These are phyloP conservation scores for Alternaria novae-zelandiae DNA, from an alignment of 2,329 filamentous ascomycete species.

Conservation along the genomic window DNA sequence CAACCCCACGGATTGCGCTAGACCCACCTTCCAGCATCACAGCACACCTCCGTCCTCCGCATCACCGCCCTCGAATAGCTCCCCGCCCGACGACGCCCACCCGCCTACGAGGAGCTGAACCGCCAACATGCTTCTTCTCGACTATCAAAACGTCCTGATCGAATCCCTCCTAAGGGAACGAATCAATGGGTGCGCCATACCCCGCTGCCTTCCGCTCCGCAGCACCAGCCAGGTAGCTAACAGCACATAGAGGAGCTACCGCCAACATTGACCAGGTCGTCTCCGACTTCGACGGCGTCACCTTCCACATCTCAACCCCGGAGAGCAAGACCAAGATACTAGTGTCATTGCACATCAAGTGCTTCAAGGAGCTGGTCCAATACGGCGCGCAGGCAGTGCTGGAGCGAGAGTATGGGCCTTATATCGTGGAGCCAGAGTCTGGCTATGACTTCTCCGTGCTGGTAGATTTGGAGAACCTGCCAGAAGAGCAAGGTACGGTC, in stretches of 20 bases:
- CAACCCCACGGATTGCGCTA: constrained; percentile 35
- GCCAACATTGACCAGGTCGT: constrained; percentile 96
- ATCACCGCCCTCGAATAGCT: constrained; percentile 30
- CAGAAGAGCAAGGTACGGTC: constrained; percentile 72
- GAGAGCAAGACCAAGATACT: constrained; percentile 93
- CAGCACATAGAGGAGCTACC: constrained; percentile 72
- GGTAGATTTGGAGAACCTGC: constrained; percentile 87
- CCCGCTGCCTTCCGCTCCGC: constrained; percentile 41
- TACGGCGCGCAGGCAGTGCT: constrained; percentile 94
- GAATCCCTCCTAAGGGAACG: constrained; percentile 95
- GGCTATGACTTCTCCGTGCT: constrained; percentile 96
- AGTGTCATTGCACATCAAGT: constrained; percentile 93
- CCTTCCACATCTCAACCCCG: constrained; percentile 97
- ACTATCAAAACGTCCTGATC: constrained; percentile 98
- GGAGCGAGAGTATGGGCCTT: constrained; percentile 90
- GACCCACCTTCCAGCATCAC: constrained; percentile 35
- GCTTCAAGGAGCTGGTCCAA: constrained; percentile 87
- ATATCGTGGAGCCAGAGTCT: constrained; percentile 83
- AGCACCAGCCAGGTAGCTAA: constrained; percentile 42
- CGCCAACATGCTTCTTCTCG: constrained; percentile 80
- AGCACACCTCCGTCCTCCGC: constrained; percentile 40
- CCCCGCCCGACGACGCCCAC: constrained; percentile 24
- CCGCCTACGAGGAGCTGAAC: constrained; percentile 11
- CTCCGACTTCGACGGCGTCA: constrained; percentile 98
- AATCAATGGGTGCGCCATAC: constrained; percentile 75